Percentiles rank a stretch among this genome's conserved stretches.
phyloP scores from a whole-genome alignment of 1,284 basidiomycete species.

The Phylloporus gajari region DNA sequence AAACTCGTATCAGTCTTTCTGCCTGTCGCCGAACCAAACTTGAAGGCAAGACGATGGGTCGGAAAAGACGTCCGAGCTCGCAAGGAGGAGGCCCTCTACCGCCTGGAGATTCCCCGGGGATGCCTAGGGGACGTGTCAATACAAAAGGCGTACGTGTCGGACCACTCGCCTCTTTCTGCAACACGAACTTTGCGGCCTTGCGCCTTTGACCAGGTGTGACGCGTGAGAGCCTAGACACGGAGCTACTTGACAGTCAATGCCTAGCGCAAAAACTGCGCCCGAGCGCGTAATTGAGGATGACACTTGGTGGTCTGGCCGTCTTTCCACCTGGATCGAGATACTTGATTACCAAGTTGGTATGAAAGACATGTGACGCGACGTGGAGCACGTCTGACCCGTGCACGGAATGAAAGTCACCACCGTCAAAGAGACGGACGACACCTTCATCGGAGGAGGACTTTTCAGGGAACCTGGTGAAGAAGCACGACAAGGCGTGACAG shows the following conservation, averaged over 20 bases:
- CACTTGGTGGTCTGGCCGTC: slow-evolving; percentile 73
- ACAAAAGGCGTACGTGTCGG: neutral
- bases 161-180: slow-evolving; percentile 79
- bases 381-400: slow-evolving; percentile 91
- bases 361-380: slow-evolving; percentile 87
- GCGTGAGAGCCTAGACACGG: slow-evolving; percentile 90
- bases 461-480: slow-evolving; percentile 73
- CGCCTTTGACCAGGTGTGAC: slow-evolving; percentile 80
- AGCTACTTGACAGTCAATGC: slow-evolving; percentile 92
- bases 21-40: slow-evolving; percentile 69
- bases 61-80: slow-evolving; percentile 82
- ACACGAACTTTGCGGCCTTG: slow-evolving; percentile 75
- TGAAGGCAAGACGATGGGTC: slow-evolving; percentile 92
- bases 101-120: slow-evolving; percentile 95
- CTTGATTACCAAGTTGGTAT: slow-evolving; percentile 87
- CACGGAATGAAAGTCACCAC: slow-evolving; percentile 87
- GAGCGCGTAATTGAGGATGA: slow-evolving; percentile 83
- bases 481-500: slow-evolving; percentile 45
- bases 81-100: slow-evolving; percentile 94
- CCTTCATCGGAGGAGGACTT: slow-evolving; percentile 73
- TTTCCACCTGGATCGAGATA: slow-evolving; percentile 75
- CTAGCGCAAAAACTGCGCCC: slow-evolving; percentile 90
- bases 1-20: slow-evolving; percentile 74
- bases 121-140: slow-evolving; percentile 62
- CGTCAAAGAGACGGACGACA: slow-evolving; percentile 86